Evolutionary conservation across 495 filamentous ascomycete genomes (phyloP).

Genomic region (Annulohypoxylon nitens): DNA sequence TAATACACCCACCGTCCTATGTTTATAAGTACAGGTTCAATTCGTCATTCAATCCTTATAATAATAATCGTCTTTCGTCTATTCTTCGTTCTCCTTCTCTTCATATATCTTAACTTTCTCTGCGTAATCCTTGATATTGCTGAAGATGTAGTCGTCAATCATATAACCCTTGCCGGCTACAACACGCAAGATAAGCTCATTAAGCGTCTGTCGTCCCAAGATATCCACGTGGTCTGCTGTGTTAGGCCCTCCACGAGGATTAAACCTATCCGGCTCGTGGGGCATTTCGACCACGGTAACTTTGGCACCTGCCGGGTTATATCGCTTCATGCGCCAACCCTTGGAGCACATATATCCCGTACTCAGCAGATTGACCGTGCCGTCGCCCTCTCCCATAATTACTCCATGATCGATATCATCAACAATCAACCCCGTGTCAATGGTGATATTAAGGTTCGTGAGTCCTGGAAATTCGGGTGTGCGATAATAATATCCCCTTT

Average conservation of each 20-base stretch:
- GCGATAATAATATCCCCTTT: constrained; percentile 91
- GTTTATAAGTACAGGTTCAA: constrained; percentile 11
- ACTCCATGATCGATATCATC: constrained; percentile 86
- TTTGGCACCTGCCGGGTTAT: constrained; percentile 86
- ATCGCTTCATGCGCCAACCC: constrained; percentile 93
- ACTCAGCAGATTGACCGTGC: constrained; percentile 90
- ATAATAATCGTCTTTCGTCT: constrained; percentile 20
- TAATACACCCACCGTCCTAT: constrained; percentile 7
- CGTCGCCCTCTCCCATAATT: constrained; percentile 93
- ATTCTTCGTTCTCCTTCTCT: constrained; percentile 45
- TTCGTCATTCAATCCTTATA: constrained; percentile 14
- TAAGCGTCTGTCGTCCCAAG: constrained; percentile 85
- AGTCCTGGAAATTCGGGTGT: constrained; percentile 72
- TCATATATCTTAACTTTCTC: constrained; percentile 79
- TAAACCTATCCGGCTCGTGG: constrained; percentile 94
- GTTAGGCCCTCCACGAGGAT: constrained; percentile 91
- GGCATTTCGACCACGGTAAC: constrained; percentile 94
- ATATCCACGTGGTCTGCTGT: constrained; percentile 99
- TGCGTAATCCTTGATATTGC: constrained; percentile 83
- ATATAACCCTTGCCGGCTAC: constrained; percentile 87
- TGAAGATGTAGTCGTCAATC: constrained; percentile 82
- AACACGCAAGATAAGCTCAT: constrained; percentile 89
- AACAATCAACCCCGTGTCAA: constrained; percentile 81
- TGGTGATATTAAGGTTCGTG: constrained; percentile 83
- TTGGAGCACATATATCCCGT: constrained; percentile 96